Conservation (phyloP, 257 asterid genomes). For the Capsicum baccatum region DNA sequence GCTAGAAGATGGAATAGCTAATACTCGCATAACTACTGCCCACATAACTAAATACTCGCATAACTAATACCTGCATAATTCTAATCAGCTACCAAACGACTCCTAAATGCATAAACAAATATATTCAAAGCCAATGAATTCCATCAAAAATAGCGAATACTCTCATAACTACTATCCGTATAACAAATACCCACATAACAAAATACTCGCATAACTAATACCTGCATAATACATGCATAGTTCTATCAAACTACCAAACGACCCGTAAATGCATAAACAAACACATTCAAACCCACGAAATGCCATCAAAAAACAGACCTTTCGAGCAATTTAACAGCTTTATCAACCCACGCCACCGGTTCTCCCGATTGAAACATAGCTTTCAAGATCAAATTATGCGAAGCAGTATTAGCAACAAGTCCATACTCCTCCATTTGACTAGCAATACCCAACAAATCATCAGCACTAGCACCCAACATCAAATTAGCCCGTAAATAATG, state of each 20-base stretch:
- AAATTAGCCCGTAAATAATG: constrained; percentile 79
- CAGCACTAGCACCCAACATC: constrained; percentile 66
- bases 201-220: too few relatives aligned
- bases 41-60: too few relatives aligned
- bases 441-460: constrained; percentile 63
- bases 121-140: not conserved
- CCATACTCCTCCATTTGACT: constrained; percentile 60
- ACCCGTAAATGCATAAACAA: not conserved
- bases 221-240: too few relatives aligned
- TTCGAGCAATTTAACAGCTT: constrained; percentile 73
- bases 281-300: not conserved
- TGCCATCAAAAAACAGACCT: constrained; percentile 52
- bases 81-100: too few relatives aligned
- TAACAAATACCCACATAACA: too few relatives aligned
- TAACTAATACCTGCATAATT: too few relatives aligned
- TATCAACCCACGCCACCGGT: constrained; percentile 31
- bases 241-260: too few relatives aligned
- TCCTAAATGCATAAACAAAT: not conserved
- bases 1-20: too few relatives aligned
- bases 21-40: too few relatives aligned
- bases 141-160: not conserved
- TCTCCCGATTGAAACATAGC: constrained; percentile 66
- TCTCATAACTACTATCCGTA: too few relatives aligned
- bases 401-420: constrained; percentile 71
- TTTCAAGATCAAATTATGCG: constrained; percentile 77